Evolutionary conservation across 2,329 filamentous ascomycete genomes (phyloP), one percentile per base, ranked within the genome.

Genomic region (Neopestalotiopsis clavispora): DNA sequence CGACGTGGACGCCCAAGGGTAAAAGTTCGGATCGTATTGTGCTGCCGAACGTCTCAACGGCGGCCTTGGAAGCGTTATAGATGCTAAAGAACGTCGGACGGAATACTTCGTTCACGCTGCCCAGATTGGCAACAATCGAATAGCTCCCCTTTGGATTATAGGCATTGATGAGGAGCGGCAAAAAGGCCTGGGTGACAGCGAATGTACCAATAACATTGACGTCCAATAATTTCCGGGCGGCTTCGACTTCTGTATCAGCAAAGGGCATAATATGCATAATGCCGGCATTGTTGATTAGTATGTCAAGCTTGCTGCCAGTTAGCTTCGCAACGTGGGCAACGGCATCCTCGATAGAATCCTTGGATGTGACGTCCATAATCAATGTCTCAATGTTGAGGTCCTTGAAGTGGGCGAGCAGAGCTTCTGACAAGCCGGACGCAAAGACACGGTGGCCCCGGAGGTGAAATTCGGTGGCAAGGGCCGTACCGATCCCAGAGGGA

Each of bases 381-480:
- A 69, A 28, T 3, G 66, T 67, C 4, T 67, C 58, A 9, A 67
- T 67, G 20, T 58, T 58, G n/a, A 62, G 42, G n/a, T 67, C 69
- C 14, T 23, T 59, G 9, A 75, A 69, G 13, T 66, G 63, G 9
- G 68, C 49, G 30, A 76, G 73, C 1, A 73, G 67, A 2, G 68
- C 13, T 10, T 72, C 69, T 9, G 73, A 71, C 13, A 76, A 66
- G 12, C 74, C 76, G n/a, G 75, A 74, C 7, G 77, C 77, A 67
- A 77, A 73, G 30, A 78, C 77, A 7, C 73, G 72, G 69, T 78
- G 76, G 49, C 75, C 75, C 56, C 74, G 74, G 65, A 72, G 40
- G 67, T 76, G 74, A 70, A 77, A 77, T 59, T 77, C 75, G 61
- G 23, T 13, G 20, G 66, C 66, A 6, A 67, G 38, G 7, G 57